Percentiles rank a stretch among this genome's conserved stretches.
These are phyloP conservation scores for Lasiosphaeria ovina DNA, from an alignment of 495 filamentous ascomycete genomes.

Conservation along the genomic window DNA sequence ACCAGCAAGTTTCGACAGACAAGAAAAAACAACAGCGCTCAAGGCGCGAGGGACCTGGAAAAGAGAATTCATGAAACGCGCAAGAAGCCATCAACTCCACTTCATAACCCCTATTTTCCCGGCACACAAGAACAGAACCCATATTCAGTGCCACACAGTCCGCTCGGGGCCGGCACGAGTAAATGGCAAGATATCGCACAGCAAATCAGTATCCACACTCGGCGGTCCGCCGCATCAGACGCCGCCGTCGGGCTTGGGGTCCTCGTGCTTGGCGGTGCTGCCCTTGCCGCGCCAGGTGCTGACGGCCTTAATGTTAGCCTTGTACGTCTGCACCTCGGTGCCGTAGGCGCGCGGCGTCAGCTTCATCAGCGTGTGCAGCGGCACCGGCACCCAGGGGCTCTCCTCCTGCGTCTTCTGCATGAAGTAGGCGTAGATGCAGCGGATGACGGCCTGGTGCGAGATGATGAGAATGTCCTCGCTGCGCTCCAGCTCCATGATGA, in stretches of 20 bases:
- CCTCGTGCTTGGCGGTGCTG: slow-evolving; percentile 72
- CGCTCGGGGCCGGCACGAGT: neutral
- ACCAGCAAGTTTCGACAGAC: too few species aligned
- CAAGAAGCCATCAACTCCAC: too few species aligned
- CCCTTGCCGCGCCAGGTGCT: slow-evolving; percentile 93
- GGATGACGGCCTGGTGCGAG: slow-evolving; percentile 92
- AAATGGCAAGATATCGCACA: neutral
- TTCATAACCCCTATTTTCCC: too few species aligned
- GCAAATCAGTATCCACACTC: too few species aligned
- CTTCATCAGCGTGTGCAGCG: slow-evolving; percentile 93
- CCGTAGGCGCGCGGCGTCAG: slow-evolving; percentile 92
- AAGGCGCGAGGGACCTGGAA: too few species aligned
- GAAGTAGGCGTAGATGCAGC: slow-evolving; percentile 98
- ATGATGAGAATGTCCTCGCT: slow-evolving; percentile 97
- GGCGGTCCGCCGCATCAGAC: slow-evolving; percentile 9
- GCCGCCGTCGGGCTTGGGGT: slow-evolving; percentile 42
- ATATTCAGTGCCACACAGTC: too few species aligned
- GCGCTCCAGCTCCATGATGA: slow-evolving; percentile 98
- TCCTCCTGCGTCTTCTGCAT: slow-evolving; percentile 92
- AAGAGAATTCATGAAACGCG: too few species aligned
- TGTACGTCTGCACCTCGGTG: slow-evolving; percentile 81
- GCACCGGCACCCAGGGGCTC: slow-evolving; percentile 91
- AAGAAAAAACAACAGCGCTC: too few species aligned
- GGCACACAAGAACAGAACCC: too few species aligned
- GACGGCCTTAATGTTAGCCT: slow-evolving; percentile 88